phyloP scores from a whole-genome alignment of 345 rosid genomes.

The Syzygium jambos region DNA sequence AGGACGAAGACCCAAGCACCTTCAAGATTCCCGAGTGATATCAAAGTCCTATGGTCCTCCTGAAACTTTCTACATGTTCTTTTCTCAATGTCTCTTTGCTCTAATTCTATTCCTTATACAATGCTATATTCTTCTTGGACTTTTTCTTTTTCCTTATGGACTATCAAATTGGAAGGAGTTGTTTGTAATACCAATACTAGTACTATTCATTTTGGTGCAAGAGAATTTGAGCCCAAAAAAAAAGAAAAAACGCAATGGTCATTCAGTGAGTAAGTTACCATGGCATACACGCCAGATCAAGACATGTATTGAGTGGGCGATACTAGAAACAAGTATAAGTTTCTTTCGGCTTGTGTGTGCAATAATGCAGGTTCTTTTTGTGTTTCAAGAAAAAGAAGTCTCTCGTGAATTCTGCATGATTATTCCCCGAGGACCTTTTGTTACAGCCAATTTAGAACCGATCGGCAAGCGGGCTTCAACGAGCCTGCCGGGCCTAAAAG shows the following conservation, averaged over 20 bases:
- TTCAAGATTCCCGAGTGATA: constrained; percentile 29
- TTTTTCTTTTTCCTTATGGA: background rate
- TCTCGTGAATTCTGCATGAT: background rate
- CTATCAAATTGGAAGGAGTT: background rate
- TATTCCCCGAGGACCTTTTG: background rate
- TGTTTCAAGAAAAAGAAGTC: background rate
- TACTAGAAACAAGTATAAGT: background rate
- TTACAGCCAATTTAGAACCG: background rate
- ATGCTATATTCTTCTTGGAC: background rate
- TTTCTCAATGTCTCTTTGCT: background rate
- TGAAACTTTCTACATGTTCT: background rate
- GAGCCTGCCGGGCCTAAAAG: background rate
- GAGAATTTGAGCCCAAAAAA: background rate
- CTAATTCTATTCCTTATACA: background rate
- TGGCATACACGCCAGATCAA: background rate
- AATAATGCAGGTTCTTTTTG: background rate
- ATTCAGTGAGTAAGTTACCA: background rate
- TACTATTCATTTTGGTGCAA: background rate
- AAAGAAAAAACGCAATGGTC: background rate
- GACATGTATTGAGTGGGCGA: background rate
- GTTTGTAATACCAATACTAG: background rate
- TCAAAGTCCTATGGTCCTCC: background rate
- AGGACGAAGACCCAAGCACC: constrained; percentile 53
- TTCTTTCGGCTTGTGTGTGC: background rate
- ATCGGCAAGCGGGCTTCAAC: background rate